Percentiles rank a stretch among this genome's conserved stretches.
phyloP scores from a whole-genome alignment of 1,284 basidiomycete species.

The Boletus semigastroideus region DNA sequence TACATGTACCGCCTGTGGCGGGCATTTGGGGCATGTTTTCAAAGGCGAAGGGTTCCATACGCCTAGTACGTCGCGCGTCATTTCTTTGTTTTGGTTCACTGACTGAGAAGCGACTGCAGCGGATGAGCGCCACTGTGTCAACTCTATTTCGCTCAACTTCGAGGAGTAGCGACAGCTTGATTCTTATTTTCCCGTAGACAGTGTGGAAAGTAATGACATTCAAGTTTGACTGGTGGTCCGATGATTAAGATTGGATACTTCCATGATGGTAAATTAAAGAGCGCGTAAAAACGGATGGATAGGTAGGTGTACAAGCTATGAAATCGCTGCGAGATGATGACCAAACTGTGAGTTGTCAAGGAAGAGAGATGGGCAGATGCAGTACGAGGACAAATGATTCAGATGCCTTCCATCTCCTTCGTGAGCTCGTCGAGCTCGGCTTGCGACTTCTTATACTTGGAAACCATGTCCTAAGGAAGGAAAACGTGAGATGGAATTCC shows the following conservation, averaged over 20 bases:
- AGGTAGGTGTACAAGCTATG: conserved; percentile 24
- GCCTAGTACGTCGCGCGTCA: conserved; percentile 56
- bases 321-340: conserved; percentile 21
- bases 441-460: conserved; percentile 79
- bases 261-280: conserved; percentile 21
- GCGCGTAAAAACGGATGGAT: conserved; percentile 9
- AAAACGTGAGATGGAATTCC: conserved; percentile 3
- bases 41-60: conserved; percentile 81
- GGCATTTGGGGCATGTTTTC: conserved; percentile 94
- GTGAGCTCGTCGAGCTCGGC: conserved; percentile 88
- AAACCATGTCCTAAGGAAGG: conserved; percentile 61
- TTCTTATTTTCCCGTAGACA: no score
- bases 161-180: conserved; percentile 38
- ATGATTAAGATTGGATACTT: conserved; percentile 11
- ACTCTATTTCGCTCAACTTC: conserved; percentile 86
- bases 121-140: conserved; percentile 88
- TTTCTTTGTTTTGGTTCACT: conserved; percentile 20
- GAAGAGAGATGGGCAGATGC: conserved; percentile 13
- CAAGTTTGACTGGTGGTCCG: not conserved
- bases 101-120: conserved; percentile 40
- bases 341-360: conserved; percentile 8
- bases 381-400: conserved; percentile 25
- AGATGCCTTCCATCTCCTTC: conserved; percentile 79
- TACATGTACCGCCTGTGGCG: conserved; percentile 81
- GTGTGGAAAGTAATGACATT: no score